A percentile compares a stretch with the other conserved stretches of the same genome.
These are phyloP conservation scores for Corrigiola litoralis DNA, from an alignment of 179 eudicot genomes.

Conservation along the genomic window DNA sequence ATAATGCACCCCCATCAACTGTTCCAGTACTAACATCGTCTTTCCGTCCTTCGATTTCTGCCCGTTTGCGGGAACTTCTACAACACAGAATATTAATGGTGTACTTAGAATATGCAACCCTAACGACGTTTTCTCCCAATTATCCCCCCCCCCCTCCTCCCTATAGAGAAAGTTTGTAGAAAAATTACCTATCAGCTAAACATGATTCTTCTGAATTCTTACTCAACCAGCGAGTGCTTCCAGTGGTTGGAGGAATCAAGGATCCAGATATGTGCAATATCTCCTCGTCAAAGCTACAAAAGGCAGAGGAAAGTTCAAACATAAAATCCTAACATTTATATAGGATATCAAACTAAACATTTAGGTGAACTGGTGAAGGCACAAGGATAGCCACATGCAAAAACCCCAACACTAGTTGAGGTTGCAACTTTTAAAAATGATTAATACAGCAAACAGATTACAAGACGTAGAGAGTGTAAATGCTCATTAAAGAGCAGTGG, in stretches of 20 bases:
- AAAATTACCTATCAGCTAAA: constrained; percentile 45
- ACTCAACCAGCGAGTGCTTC: constrained; percentile 57
- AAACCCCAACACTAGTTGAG: too few relatives aligned
- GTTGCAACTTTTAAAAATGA: too few relatives aligned
- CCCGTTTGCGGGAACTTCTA: constrained; percentile 40
- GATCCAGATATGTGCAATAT: constrained; percentile 76
- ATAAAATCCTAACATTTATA: neutral
- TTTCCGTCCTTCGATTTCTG: constrained; percentile 20
- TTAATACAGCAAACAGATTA: too few relatives aligned
- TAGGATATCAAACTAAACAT: too few relatives aligned
- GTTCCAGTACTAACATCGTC: constrained; percentile 28
- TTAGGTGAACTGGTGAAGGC: too few relatives aligned
- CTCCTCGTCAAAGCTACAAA: constrained; percentile 80
- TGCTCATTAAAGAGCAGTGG: too few relatives aligned
- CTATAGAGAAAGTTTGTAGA: neutral
- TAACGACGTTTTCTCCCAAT: neutral
- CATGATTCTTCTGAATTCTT: constrained; percentile 39
- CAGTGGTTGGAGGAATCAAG: constrained; percentile 56
- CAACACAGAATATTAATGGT: neutral
- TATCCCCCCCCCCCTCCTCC: neutral
- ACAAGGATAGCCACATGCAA: too few relatives aligned
- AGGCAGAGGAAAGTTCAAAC: neutral
- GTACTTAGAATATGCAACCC: neutral
- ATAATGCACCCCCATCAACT: constrained; percentile 25
- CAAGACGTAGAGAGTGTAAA: too few relatives aligned